Evolutionary conservation across 306 rosid genomes (phyloP), one percentile per base, ranked within the genome.

Genomic region (Casuarina cunninghamiana): DNA sequence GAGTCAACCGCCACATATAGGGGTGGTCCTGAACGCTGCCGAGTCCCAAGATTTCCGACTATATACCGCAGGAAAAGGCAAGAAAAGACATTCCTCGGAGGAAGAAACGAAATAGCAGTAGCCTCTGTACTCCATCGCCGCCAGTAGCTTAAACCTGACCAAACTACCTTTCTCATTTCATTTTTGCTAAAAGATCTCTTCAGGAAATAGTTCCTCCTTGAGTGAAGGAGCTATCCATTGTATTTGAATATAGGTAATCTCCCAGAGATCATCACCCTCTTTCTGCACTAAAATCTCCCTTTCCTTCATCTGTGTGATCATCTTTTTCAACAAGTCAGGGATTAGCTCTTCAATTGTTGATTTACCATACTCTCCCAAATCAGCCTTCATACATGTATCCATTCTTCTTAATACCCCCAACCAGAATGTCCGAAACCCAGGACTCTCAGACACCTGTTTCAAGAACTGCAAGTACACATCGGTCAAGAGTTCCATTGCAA

Each of bases 371-470:
- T 74, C 87, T 26, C 97, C 97, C 61, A 95, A 85, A 13, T 95
- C 96, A 76, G 93, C 96, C 71, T 93, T 95, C 97, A 93, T 84
- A 19, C 94, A 93, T 2, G 97, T 89, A 79, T 91, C 99, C 99
- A 95, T 93, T 83, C 97, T 89, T 74, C 97, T 88, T 85, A 95
- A 80, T 50, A 95, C 83, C 8, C 99, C 97, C 16, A 93, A 75
- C 99, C 99, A 95, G 72, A 95, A 91, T 19, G 93, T 83, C 78
- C 91, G 67, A 53, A 91, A 93, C 8, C 84, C 93, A 1, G 77
- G 66, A 51, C 90, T 83, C 74, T 85, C 85, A 7, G 96, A 75
- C 71, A 95, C 84, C 69, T 71, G 93, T 50, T 21, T 93, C 83
- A 93, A n/a, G 61, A 81, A 91, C 71, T 84, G 85, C 81, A 90